These are phyloP conservation scores for Hypoxylon trugodes DNA, from an alignment of 495 filamentous ascomycete genomes.

Conservation along the genomic window DNA sequence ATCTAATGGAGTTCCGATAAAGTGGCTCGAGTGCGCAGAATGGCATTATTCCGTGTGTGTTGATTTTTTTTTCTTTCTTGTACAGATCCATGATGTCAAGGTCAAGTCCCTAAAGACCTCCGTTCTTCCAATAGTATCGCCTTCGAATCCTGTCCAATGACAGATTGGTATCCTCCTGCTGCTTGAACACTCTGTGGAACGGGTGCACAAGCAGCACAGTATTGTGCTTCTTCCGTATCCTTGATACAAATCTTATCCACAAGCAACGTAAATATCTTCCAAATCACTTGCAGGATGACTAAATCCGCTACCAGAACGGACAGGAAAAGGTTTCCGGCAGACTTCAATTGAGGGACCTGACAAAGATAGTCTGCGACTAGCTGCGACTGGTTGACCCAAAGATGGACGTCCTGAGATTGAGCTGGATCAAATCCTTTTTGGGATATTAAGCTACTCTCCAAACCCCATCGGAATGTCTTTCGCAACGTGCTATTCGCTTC, in stretches of 20 bases:
- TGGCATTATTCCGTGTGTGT: too few species aligned
- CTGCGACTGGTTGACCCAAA: slow-evolving; percentile 36
- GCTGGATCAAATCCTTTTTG: slow-evolving; percentile 18
- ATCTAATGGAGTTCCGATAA: too few species aligned
- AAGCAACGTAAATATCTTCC: slow-evolving; percentile 29
- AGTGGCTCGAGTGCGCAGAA: too few species aligned
- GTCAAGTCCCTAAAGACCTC: too few species aligned
- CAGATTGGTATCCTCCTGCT: not conserved
- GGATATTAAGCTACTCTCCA: not conserved
- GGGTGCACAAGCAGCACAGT: not conserved
- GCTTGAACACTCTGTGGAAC: not conserved
- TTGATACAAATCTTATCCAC: slow-evolving; percentile 19
- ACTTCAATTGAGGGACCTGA: slow-evolving; percentile 44
- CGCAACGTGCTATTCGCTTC: slow-evolving; percentile 10
- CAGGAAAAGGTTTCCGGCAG: slow-evolving; percentile 37
- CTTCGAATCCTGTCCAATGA: not conserved
- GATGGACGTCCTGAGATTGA: slow-evolving; percentile 16
- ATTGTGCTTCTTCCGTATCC: slow-evolving; percentile 3
- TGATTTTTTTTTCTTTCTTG: too few species aligned
- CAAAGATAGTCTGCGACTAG: slow-evolving; percentile 42
- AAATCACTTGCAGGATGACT: slow-evolving; percentile 44
- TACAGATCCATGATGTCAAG: too few species aligned
- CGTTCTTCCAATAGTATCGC: not conserved
- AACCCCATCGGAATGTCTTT: slow-evolving; percentile 13
- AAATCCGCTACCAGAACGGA: slow-evolving; percentile 44